phyloP scores from a whole-genome alignment of 2,329 filamentous ascomycete species.

The Aspergillus luchuensis region DNA sequence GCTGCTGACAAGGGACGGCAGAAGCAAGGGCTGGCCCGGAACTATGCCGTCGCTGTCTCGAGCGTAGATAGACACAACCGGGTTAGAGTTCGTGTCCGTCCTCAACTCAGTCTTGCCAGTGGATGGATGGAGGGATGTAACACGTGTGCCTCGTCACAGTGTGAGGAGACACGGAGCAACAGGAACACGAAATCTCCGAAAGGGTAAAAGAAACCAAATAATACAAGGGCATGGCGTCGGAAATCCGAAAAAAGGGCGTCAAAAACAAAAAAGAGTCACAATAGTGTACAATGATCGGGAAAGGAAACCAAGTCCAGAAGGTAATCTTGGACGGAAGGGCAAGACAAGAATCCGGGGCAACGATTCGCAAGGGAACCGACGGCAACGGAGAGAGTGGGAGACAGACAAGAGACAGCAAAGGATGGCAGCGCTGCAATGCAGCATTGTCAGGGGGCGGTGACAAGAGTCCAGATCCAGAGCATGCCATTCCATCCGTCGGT shows the following conservation, averaged over 20 bases:
- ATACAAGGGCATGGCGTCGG: slow-evolving; percentile 4
- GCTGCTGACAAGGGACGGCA: background rate
- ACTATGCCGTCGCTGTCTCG: background rate
- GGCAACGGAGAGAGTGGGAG: background rate
- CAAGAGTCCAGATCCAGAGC: slow-evolving; percentile 8
- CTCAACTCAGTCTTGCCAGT: background rate
- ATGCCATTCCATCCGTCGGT: slow-evolving; percentile 8
- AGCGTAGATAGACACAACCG: background rate
- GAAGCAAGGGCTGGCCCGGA: background rate
- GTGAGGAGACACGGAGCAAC: slow-evolving; percentile 1
- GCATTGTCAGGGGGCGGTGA: slow-evolving; percentile 13
- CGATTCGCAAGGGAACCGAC: slow-evolving; percentile 2
- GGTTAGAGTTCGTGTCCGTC: slow-evolving; percentile 2
- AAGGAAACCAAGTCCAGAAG: background rate
- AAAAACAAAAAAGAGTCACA: background rate
- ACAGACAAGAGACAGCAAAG: background rate
- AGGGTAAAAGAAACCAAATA: background rate
- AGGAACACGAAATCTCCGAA: slow-evolving; percentile 5
- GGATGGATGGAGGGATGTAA: slow-evolving; percentile 1
- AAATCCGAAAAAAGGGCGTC: background rate
- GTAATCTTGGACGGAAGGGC: background rate
- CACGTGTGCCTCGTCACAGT: slow-evolving; percentile 2
- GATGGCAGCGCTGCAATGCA: background rate
- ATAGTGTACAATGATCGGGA: slow-evolving; percentile 1
- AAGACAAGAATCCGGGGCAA: background rate